Evolutionary conservation across 164 flowering plant species (phyloP).

Genomic region (Santalum album): DNA sequence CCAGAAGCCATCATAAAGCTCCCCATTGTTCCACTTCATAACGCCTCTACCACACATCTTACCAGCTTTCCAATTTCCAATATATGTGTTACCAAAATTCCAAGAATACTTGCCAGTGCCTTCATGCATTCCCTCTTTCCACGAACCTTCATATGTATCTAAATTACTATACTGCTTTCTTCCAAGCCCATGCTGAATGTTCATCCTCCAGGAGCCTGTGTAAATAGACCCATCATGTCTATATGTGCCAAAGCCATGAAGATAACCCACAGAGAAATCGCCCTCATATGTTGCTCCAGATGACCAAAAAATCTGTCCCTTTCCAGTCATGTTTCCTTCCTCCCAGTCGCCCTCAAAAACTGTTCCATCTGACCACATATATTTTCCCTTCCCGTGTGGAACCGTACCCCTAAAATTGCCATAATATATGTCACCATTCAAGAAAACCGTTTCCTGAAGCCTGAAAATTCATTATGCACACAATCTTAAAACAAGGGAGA

Average conservation of each 20-base stretch:
- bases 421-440: not conserved
- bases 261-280: conserved; percentile 7
- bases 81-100: conserved; percentile 52
- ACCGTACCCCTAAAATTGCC: not conserved
- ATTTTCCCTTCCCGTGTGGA: not conserved
- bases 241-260: not conserved
- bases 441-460: conserved; percentile 15
- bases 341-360: not conserved
- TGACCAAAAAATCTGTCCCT: not conserved
- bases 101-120: conserved; percentile 77
- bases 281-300: not conserved
- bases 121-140: conserved; percentile 80
- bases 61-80: conserved; percentile 81
- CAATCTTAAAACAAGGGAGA: conserved; percentile 69
- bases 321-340: conserved; percentile 16
- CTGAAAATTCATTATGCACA: conserved; percentile 37
- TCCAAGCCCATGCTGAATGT: conserved; percentile 70
- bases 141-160: conserved; percentile 80
- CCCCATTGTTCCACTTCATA: conserved; percentile 79
- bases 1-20: conserved; percentile 78
- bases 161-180: conserved; percentile 49
- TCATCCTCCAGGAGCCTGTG: conserved; percentile 32
- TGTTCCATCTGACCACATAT: not conserved
- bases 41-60: conserved; percentile 82
- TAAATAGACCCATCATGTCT: not conserved